Conservation (phyloP, 768 basidiomycete species). For the Panaeolus papilionaceus region DNA sequence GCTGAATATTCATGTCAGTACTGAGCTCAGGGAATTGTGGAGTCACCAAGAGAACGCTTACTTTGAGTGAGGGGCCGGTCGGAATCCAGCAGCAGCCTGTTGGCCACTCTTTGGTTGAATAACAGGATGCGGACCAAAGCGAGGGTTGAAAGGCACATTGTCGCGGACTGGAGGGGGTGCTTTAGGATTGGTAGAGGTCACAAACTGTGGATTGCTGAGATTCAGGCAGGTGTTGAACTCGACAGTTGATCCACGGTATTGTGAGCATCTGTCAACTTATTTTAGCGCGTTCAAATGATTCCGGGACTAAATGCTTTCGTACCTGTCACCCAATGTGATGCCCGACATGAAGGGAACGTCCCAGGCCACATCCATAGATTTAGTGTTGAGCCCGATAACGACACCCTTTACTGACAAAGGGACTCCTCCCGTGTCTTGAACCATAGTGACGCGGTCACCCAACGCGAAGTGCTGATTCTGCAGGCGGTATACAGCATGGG, state of each 20-base stretch:
- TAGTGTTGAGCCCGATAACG: constrained; percentile 86
- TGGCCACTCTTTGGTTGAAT: constrained; percentile 63
- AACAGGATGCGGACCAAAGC: constrained; percentile 68
- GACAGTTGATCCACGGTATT: constrained; percentile 90
- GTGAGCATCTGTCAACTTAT: constrained; percentile 70
- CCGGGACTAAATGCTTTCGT: constrained; percentile 21
- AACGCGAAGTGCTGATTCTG: constrained; percentile 88
- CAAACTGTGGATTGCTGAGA: constrained; percentile 84
- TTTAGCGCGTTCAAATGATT: constrained; percentile 15
- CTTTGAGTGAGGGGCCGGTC: constrained; percentile 53
- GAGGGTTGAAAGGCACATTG: constrained; percentile 66
- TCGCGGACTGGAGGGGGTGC: constrained; percentile 53
- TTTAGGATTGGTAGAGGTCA: constrained; percentile 73
- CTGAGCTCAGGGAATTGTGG: constrained; percentile 15
- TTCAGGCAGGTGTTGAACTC: constrained; percentile 91
- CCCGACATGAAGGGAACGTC: constrained; percentile 97
- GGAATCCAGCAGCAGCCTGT: constrained; percentile 65
- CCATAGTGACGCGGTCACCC: constrained; percentile 96
- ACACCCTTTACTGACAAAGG: constrained; percentile 93
- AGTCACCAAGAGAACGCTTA: constrained; percentile 29
- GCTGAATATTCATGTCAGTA: constrained; percentile 30
- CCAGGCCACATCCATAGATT: constrained; percentile 95
- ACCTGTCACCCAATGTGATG: constrained; percentile 85
- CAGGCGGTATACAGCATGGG: constrained; percentile 87
- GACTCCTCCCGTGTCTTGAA: constrained; percentile 92